Evolutionary conservation across 2,329 filamentous ascomycete genomes (phyloP).

Genomic region (Botryotinia globosa): DNA sequence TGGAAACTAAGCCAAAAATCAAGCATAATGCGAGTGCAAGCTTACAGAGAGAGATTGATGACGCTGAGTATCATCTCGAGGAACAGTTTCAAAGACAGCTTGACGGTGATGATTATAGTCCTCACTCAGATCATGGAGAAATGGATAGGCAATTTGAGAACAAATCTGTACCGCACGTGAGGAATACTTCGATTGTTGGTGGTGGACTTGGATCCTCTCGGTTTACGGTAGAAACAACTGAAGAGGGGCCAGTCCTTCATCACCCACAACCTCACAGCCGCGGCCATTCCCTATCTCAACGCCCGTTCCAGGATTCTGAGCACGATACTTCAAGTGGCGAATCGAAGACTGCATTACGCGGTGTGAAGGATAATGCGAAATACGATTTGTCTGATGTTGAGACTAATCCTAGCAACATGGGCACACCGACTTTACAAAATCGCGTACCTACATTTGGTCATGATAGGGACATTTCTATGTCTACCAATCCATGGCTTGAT

Average conservation of each 20-base stretch:
- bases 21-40: constrained; percentile 72
- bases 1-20: constrained; percentile 55
- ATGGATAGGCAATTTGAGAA: constrained; percentile 27
- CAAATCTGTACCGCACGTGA: constrained; percentile 24
- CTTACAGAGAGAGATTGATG: constrained; percentile 80
- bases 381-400: constrained; percentile 63
- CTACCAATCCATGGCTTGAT: constrained; percentile 64
- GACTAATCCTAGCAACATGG: constrained; percentile 70
- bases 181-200: constrained; percentile 29
- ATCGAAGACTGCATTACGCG: constrained; percentile 25
- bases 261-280: constrained; percentile 73
- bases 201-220: constrained; percentile 38
- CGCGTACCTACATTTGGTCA: constrained; percentile 50
- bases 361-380: constrained; percentile 30
- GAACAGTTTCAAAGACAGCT: constrained; percentile 75
- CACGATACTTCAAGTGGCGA: constrained; percentile 40
- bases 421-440: constrained; percentile 57
- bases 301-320: constrained; percentile 58
- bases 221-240: constrained; percentile 51
- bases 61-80: constrained; percentile 81
- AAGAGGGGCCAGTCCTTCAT: constrained; percentile 59
- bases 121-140: constrained; percentile 46
- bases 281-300: constrained; percentile 68
- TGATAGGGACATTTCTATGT: constrained; percentile 53
- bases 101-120: constrained; percentile 74